Conservation (phyloP, 805 yeast genomes). For the Candida nitratophila region DNA sequence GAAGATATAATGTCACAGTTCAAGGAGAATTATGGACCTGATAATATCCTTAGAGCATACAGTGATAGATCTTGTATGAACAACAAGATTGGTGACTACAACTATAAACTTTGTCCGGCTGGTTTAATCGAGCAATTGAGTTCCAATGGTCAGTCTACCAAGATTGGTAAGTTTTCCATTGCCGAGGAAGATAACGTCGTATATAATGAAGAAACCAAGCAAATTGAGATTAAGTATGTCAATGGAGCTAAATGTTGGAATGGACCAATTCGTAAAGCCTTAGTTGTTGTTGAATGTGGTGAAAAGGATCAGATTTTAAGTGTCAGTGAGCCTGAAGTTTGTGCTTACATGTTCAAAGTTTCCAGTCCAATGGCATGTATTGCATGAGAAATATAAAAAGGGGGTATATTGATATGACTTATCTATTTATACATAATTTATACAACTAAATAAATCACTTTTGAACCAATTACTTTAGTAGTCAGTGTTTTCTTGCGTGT, state of each 20-base stretch:
- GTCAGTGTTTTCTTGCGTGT: neutral
- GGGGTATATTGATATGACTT: neutral
- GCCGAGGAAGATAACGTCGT: slow-evolving; percentile 3
- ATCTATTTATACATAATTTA: neutral
- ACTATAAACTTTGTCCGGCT: slow-evolving; percentile 53
- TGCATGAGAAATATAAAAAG: slow-evolving; percentile 4
- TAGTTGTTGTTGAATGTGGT: slow-evolving; percentile 64
- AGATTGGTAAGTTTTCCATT: slow-evolving; percentile 39
- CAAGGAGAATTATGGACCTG: slow-evolving; percentile 43
- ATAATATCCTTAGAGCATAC: slow-evolving; percentile 57
- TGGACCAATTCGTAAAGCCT: slow-evolving; percentile 78
- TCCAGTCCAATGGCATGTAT: slow-evolving; percentile 40
- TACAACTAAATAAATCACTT: neutral
- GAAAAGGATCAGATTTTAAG: slow-evolving; percentile 42
- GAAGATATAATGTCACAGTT: neutral
- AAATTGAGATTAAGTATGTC: slow-evolving; percentile 28
- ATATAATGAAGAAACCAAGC: slow-evolving; percentile 7
- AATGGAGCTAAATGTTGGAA: slow-evolving; percentile 88
- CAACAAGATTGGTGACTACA: slow-evolving; percentile 59
- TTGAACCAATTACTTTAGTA: neutral
- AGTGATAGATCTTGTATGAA: slow-evolving; percentile 31
- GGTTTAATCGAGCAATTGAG: slow-evolving; percentile 50
- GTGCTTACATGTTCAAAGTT: slow-evolving; percentile 60
- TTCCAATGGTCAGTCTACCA: slow-evolving; percentile 37
- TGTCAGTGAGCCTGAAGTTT: slow-evolving; percentile 85